These are phyloP conservation scores for Diutina rugosa DNA, from an alignment of 1,139 yeast genomes.

Conservation along the genomic window DNA sequence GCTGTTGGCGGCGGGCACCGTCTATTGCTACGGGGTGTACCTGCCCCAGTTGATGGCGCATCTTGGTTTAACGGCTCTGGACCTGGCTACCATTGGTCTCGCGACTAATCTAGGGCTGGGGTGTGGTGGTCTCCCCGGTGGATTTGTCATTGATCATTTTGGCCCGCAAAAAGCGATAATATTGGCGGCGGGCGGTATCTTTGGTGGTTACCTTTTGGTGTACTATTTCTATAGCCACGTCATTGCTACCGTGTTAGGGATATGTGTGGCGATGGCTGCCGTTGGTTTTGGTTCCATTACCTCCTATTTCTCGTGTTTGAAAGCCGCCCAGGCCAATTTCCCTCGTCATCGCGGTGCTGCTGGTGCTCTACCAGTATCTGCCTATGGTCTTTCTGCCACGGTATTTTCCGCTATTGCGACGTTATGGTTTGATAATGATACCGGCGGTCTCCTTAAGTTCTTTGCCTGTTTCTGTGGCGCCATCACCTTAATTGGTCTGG, in stretches of 20 bases:
- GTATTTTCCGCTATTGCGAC: constrained; percentile 33
- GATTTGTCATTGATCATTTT: constrained; percentile 44
- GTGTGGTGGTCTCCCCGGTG: constrained; percentile 58
- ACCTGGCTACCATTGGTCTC: constrained; percentile 52
- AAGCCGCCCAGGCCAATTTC: constrained; percentile 58
- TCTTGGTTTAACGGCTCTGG: constrained; percentile 44
- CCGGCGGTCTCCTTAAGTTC: constrained; percentile 26
- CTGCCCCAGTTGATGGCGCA: constrained; percentile 54
- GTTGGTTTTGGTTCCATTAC: constrained; percentile 58
- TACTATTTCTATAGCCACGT: constrained; percentile 17
- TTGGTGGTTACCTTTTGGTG: constrained; percentile 26
- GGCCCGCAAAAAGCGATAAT: constrained; percentile 44
- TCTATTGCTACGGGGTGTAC: constrained; percentile 58
- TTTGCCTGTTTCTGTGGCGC: constrained; percentile 25
- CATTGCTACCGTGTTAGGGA: constrained; percentile 12
- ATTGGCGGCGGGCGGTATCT: constrained; percentile 39
- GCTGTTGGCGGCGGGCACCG: constrained; percentile 48
- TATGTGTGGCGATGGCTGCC: constrained; percentile 27
- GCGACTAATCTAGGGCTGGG: constrained; percentile 54
- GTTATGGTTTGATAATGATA: constrained; percentile 25
- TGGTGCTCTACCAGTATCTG: constrained; percentile 47
- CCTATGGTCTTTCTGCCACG: constrained; percentile 40
- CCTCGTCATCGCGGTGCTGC: constrained; percentile 63
- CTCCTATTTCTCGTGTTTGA: constrained; percentile 52
- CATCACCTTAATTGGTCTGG: constrained; percentile 23